These are phyloP conservation scores for Arachnomyces sp. DNA, from an alignment of 2,329 filamentous ascomycete species.

Conservation along the genomic window DNA sequence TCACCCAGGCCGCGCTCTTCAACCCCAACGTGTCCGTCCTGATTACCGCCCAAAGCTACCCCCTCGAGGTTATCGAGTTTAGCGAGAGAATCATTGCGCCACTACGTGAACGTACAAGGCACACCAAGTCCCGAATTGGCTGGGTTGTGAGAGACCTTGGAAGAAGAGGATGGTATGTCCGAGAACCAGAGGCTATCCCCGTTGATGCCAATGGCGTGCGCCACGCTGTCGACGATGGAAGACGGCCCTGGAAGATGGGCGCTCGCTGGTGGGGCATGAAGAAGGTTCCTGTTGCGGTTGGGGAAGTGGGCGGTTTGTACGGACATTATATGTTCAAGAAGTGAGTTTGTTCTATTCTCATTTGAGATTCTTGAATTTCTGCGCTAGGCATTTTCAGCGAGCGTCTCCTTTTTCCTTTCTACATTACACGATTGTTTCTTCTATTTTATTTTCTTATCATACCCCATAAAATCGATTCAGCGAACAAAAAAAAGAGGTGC, in stretches of 20 bases:
- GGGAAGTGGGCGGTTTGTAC: constrained; percentile 51
- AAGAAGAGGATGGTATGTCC: constrained; percentile 60
- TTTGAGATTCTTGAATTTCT: constrained; percentile 10
- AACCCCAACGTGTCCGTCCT: constrained; percentile 48
- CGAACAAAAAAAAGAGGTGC: too few species aligned
- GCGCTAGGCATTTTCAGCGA: constrained; percentile 12
- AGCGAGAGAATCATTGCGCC: constrained; percentile 59
- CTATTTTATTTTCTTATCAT: neutral
- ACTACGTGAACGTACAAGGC: constrained; percentile 54
- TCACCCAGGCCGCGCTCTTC: constrained; percentile 51
- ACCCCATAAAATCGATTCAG: too few species aligned
- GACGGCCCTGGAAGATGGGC: constrained; percentile 71
- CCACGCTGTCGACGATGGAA: constrained; percentile 45
- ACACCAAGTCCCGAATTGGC: constrained; percentile 47
- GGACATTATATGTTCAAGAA: constrained; percentile 53
- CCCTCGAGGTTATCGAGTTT: constrained; percentile 69
- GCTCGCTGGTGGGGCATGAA: constrained; percentile 78
- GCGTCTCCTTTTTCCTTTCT: constrained; percentile 10
- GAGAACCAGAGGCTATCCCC: constrained; percentile 31
- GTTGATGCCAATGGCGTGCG: constrained; percentile 20
- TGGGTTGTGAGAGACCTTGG: constrained; percentile 64
- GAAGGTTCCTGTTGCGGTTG: constrained; percentile 50
- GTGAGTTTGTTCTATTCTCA: constrained; percentile 20
- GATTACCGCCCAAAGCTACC: constrained; percentile 52
- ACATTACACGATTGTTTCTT: constrained; percentile 1